Conservation (phyloP, 176 grass and related monocot species). For the Oryza meridionalis region DNA sequence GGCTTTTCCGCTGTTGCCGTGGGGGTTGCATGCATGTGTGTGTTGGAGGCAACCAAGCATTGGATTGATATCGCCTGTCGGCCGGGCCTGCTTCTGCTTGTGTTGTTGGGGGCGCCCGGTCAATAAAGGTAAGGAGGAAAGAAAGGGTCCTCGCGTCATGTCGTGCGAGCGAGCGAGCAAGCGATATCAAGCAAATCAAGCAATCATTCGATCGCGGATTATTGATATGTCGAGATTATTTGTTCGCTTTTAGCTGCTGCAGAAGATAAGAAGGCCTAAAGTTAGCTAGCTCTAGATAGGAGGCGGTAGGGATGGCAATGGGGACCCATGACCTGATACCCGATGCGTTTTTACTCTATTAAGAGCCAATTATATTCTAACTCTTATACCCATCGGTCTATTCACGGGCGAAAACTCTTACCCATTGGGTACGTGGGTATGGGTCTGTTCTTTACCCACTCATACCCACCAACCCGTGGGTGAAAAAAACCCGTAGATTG, state of each 20-base stretch:
- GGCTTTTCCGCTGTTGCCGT: conserved; percentile 47
- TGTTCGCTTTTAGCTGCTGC: neutral
- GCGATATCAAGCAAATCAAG: neutral
- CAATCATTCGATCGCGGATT: conserved; percentile 33
- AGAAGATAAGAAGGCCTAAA: neutral
- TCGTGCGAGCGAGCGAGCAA: conserved; percentile 4
- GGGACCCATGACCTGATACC: too few relatives aligned
- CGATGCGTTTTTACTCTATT: too few relatives aligned
- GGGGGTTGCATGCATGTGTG: conserved; percentile 28
- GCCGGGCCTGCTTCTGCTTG: too few relatives aligned
- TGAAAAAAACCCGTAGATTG: too few relatives aligned
- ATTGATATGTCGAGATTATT: neutral
- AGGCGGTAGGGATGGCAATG: too few relatives aligned
- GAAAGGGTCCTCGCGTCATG: neutral
- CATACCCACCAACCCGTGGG: too few relatives aligned
- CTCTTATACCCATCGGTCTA: too few relatives aligned
- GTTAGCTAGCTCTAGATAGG: neutral
- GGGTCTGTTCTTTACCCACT: too few relatives aligned
- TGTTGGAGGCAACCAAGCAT: conserved; percentile 20
- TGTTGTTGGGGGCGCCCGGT: neutral
- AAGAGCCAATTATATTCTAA: too few relatives aligned
- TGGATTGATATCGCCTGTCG: neutral
- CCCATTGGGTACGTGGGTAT: too few relatives aligned
- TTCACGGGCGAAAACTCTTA: too few relatives aligned
- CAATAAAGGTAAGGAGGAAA: conserved; percentile 1